Percentiles rank a stretch among this genome's conserved stretches.
Conservation (phyloP, 176 grass and related monocot species). For the Rhynchospora breviuscula region DNA sequence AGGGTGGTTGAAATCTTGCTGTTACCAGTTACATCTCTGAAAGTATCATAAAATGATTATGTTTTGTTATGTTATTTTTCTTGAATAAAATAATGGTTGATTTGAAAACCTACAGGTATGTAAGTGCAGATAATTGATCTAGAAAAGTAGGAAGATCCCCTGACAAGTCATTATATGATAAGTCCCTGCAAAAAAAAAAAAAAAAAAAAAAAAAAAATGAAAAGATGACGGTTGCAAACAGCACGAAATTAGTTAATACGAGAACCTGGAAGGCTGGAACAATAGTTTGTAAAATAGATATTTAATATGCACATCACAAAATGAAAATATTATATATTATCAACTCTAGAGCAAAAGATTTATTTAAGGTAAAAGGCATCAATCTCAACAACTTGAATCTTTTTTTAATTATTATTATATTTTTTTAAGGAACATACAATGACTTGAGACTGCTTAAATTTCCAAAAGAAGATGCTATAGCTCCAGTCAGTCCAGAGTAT, state of each 20-base stretch:
- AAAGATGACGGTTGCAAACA: too few relatives aligned
- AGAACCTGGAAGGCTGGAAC: not conserved
- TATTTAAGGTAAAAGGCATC: not conserved
- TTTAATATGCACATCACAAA: not conserved
- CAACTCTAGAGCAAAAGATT: not conserved
- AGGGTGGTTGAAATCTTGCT: slow-evolving; percentile 30
- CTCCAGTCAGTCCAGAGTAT: slow-evolving; percentile 20
- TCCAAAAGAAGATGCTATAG: slow-evolving; percentile 23
- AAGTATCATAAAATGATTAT: not conserved
- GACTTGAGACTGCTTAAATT: slow-evolving; percentile 19
- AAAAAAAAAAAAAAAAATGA: too few relatives aligned
- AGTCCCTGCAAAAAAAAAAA: slow-evolving; percentile 40
- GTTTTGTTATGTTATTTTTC: not conserved
- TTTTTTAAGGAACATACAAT: slow-evolving; percentile 18
- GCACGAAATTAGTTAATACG: not conserved
- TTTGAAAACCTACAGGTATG: slow-evolving; percentile 31
- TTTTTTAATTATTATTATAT: too few relatives aligned
- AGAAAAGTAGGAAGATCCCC: slow-evolving; percentile 32
- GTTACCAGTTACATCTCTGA: slow-evolving; percentile 17
- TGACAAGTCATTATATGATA: slow-evolving; percentile 45
- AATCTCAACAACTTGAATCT: not conserved
- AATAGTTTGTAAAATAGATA: not conserved
- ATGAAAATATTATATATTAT: not conserved
- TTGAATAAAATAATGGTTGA: not conserved
- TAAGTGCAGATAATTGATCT: slow-evolving; percentile 33